phyloP scores from a whole-genome alignment of 139 green algal species.

The Volvox africanus region DNA sequence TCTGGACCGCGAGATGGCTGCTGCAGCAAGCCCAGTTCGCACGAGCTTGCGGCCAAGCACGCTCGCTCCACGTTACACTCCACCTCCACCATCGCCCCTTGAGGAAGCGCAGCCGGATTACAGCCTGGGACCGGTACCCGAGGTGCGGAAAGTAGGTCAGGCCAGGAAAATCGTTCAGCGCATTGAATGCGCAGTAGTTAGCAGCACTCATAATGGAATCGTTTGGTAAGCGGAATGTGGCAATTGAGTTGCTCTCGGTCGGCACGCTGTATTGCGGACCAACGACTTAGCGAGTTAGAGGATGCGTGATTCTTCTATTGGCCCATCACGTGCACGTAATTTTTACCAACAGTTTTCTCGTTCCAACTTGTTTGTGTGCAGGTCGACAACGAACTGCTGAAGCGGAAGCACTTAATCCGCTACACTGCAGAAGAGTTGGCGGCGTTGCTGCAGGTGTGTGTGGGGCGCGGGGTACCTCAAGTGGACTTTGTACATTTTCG shows the following conservation, averaged over 20 bases:
- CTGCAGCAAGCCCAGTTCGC: not conserved
- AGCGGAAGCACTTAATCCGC: slow-evolving; percentile 61
- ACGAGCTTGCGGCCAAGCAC: slow-evolving; percentile 24
- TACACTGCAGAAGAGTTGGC: slow-evolving; percentile 56
- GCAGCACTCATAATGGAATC: too few relatives aligned
- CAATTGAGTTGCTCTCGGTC: too few relatives aligned
- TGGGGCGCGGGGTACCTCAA: too few relatives aligned
- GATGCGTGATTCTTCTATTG: too few relatives aligned
- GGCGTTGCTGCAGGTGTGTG: slow-evolving; percentile 49
- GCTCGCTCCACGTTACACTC: slow-evolving; percentile 34
- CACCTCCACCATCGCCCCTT: slow-evolving; percentile 1
- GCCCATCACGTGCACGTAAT: too few relatives aligned
- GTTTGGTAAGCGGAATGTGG: too few relatives aligned
- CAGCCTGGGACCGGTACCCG: slow-evolving; percentile 25
- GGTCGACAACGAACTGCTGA: slow-evolving; percentile 60
- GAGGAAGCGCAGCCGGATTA: not conserved
- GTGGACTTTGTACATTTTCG: too few relatives aligned
- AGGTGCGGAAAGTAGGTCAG: slow-evolving; percentile 9
- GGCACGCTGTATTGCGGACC: too few relatives aligned
- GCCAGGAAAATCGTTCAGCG: too few relatives aligned
- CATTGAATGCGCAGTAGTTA: too few relatives aligned
- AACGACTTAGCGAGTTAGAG: too few relatives aligned
- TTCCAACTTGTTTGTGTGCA: not conserved
- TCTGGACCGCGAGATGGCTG: slow-evolving; percentile 31
- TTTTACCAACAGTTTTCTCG: too few relatives aligned